Base-by-base conservation (phyloP, 1,284 basidiomycete species). In the Sporisorium scitamineum region DNA sequence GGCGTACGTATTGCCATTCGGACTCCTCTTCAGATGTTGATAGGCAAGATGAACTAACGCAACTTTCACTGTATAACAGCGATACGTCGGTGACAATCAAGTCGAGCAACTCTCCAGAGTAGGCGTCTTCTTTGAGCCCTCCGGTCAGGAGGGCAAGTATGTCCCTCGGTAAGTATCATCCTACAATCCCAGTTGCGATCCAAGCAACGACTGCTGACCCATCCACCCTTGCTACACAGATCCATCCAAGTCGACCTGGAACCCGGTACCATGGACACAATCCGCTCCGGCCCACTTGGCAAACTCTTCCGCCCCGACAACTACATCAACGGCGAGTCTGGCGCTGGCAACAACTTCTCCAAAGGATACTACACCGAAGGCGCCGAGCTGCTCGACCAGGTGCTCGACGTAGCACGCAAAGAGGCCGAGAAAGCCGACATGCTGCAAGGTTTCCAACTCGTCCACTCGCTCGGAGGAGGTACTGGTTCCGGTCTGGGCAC, bases 391-490 rank as follows among this genome's bases (percentile, higher is more conserved):
- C 90, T 95, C 56, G 95, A 97, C 80, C 87, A 89, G 26, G 91
- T 97, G 67, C 86, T 94, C 78, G 92, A 87, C 53, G 80, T 80
- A 3, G 82, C 85, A 0, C 82, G 86, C 13, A 86, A 86, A 47
- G 86, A 87, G 74, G 83, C 85, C 32, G 95, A 97, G 84, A 86
- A 88, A 9, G 92, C 93, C 80, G 94, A 97, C 65, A 90, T 92
- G 29, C 88, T 97, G 37, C 95, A 97, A 87, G 95, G 95, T 6
- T 97, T 97, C 86, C 95, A 97, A 83, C 87, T 97, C 57, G 87
- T 94, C 20, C 95, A 98, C 83, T 96, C 94, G 18, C 89, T 98
- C 24, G 95, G 95, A 63, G 95, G 95, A 82, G 95, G 95, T 85
- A 87, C 85, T 53, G 79, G 76, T 66, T 83, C 81, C 65, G 82